phyloP scores from a whole-genome alignment of 1,284 basidiomycete genomes.

The Rugosomyces carneus region DNA sequence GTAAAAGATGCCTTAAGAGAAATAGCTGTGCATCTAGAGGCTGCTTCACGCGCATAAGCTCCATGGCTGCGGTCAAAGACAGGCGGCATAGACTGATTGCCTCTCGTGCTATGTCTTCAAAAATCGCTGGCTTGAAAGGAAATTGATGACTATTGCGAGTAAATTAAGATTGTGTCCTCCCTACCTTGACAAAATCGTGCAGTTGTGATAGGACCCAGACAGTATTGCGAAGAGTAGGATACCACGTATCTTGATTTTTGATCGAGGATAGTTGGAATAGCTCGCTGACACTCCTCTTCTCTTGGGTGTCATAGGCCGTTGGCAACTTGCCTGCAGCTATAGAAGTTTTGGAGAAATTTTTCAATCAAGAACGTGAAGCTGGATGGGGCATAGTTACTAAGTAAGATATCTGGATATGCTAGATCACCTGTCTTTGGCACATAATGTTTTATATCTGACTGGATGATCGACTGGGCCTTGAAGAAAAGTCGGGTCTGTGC shows the following conservation, averaged over 20 bases:
- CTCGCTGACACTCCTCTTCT: constrained; percentile 60
- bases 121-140: constrained; percentile 69
- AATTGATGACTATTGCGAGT: neutral
- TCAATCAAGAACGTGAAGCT: neutral
- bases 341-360: constrained; percentile 1
- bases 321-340: constrained; percentile 40
- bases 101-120: constrained; percentile 91
- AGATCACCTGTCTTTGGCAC: constrained; percentile 72
- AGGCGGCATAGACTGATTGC: constrained; percentile 76
- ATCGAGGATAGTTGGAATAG: constrained; percentile 69
- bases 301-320: constrained; percentile 40
- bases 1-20: constrained; percentile 83
- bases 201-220: constrained; percentile 86
- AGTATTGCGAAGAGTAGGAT: constrained; percentile 78
- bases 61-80: constrained; percentile 69
- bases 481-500: constrained; percentile 92
- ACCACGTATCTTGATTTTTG: constrained; percentile 81
- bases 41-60: constrained; percentile 49
- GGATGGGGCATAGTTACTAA: constrained; percentile 38
- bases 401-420: constrained; percentile 76
- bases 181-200: constrained; percentile 85
- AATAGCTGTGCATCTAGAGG: constrained; percentile 73
- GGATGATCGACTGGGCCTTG: constrained; percentile 86
- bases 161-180: neutral
- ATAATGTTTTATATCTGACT: constrained; percentile 82